Base-by-base conservation (phyloP, 352 stramenopile species). In the Phytophthora crassamura region DNA sequence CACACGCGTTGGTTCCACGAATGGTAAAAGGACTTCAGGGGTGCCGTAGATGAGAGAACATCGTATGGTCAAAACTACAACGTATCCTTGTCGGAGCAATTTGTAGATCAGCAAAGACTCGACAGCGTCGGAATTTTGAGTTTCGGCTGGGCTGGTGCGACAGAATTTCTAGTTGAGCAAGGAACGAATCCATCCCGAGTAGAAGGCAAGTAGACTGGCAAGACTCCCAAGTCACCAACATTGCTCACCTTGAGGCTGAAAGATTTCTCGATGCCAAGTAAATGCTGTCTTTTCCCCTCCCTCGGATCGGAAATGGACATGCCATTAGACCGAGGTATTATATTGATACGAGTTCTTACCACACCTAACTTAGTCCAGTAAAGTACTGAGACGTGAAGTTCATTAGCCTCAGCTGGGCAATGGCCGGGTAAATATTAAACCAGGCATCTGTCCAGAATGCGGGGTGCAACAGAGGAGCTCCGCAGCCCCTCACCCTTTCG, bases 401-500 rank as follows among this genome's bases (percentile, higher is more conserved):
- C 22, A 75, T 55, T 1, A 75, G 16, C 28, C 67, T 48, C 10
- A 75, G 7, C 18, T 71, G 61, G 1, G 55, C 55, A 30, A 71
- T 75, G 1, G 61, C 50, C 6, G 67, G 67, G 32, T 75, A 75
- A 7, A 75, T 61, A 4, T 33, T 56, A 46, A 75, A 75, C 62
- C 67, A 72, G 2, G 67, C 41, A 10, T 75, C 54, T 3, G 61
- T 75, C 47, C 58, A 80, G 36, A 80, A 80, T 3, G 53, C 67
- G 1, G n/a, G n/a, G n/a, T n/a, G n/a, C n/a, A n/a, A n/a, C n/a
- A n/a, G n/a, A n/a, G n/a, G n/a, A n/a, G n/a, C n/a, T n/a, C n/a
- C n/a, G n/a, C n/a, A n/a, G n/a, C n/a, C n/a, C n/a, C n/a, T n/a
- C n/a, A n/a, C n/a, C n/a, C n/a, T n/a, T n/a, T n/a, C n/a, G n/a